A percentile compares a stretch with the other conserved stretches of the same genome.
Evolutionary conservation across 306 rosid species (phyloP).

Genomic region (Acacia melanoxylon): DNA sequence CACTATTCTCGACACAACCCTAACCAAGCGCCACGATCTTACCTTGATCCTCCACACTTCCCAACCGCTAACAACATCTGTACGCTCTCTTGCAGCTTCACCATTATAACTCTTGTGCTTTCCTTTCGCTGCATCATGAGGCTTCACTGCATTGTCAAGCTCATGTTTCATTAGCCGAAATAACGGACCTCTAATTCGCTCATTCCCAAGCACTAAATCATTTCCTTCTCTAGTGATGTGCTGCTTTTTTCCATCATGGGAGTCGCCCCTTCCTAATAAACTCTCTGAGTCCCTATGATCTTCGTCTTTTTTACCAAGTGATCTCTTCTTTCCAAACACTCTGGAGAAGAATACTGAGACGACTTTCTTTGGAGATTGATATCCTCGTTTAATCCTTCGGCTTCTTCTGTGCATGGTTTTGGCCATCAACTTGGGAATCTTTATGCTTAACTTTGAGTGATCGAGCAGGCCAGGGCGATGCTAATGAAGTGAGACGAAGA

Average conservation of each 20-base stretch:
- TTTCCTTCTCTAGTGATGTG: not conserved
- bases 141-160: conserved; percentile 7
- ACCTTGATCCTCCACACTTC: conserved; percentile 19
- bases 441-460: conserved; percentile 35
- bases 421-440: conserved; percentile 35
- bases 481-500: conserved; percentile 23
- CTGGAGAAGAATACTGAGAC: not conserved
- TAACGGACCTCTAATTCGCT: conserved; percentile 13
- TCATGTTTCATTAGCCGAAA: conserved; percentile 30
- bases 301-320: conserved; percentile 19
- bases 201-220: not conserved
- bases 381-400: conserved; percentile 12
- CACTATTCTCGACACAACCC: conserved; percentile 28
- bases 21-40: conserved; percentile 27
- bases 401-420: conserved; percentile 35
- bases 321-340: conserved; percentile 18
- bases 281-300: not conserved
- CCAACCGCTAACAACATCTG: not conserved
- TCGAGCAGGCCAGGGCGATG: conserved; percentile 23
- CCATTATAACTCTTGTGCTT: not conserved
- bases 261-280: not conserved
- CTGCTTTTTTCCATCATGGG: not conserved
- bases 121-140: not conserved
- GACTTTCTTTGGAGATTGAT: conserved; percentile 12
- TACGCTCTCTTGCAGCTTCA: not conserved